Base-by-base conservation (phyloP, 305 asterid genomes). In the Solanum hybrid region DNA sequence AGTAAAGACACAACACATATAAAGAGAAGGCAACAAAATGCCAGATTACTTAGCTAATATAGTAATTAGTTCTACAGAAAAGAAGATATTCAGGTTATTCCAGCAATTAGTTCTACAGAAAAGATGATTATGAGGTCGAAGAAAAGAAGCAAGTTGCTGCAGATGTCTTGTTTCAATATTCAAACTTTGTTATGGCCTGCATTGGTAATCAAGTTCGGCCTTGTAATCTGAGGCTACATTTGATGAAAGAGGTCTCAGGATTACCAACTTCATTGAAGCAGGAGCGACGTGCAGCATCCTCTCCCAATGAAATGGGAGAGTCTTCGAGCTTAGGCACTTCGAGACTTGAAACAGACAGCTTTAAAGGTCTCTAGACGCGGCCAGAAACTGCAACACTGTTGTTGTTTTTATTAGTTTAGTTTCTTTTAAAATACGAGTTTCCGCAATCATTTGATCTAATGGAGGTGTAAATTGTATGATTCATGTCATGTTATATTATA, bases 71-170 rank as follows among this genome's bases (percentile, higher is more conserved):
- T 32, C 33, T 32, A 32, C 33, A 32, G 33, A 32, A 32, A 32
- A 32, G 33, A 32, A 3, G 33, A 32, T 4, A 32, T 32, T 32
- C 34, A 32, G 34, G 34, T 32, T 4, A 32, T 32, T 32, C 34
- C 34, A 32, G 34, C 34, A 33, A 33, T 33, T 33, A 33, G 34
- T 33, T 33, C 34, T 33, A 33, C 34, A 33, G 34, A 33, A 33
- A 33, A 33, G 34, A 33, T 33, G 34, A 33, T 33, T 33, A 33
- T 33, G 99, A 96, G 99, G 91, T 73, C 90, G 97, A 90, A 90
- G 97, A 95, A 90, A 95, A 94, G 95, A 97, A 94, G 94, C 98
- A 97, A 93, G 98, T 98, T 90, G 97, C 99, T 89, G 96, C 98
- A 41, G 98, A 97, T 93, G 99, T 95, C 86, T 84, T 96, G 93